phyloP scores from a whole-genome alignment of 2,329 filamentous ascomycete species.

The Aspergillus neoniger region DNA sequence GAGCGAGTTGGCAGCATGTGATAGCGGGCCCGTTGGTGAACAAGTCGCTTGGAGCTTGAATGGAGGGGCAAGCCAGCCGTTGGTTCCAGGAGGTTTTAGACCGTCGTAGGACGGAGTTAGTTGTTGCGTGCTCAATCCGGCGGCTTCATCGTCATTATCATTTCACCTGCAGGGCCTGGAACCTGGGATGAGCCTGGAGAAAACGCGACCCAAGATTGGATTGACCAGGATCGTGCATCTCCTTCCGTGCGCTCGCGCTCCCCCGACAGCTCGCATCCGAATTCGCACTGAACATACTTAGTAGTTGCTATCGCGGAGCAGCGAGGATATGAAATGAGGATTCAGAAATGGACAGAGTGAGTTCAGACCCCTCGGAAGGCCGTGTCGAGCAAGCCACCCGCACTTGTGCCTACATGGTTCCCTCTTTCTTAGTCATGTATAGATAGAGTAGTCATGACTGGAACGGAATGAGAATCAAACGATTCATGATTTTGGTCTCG shows the following conservation, averaged over 20 bases:
- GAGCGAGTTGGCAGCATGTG: conserved; percentile 22
- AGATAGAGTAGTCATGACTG: neutral
- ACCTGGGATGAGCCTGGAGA: neutral
- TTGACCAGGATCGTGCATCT: conserved; percentile 7
- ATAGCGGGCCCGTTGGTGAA: conserved; percentile 20
- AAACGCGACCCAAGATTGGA: conserved; percentile 9
- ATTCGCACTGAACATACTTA: conserved; percentile 10
- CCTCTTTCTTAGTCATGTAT: neutral
- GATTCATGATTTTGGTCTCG: conserved; percentile 3
- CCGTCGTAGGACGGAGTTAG: conserved; percentile 3
- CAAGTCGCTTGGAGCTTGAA: neutral
- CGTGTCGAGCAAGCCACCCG: conserved; percentile 1
- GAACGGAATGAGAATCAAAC: conserved; percentile 5
- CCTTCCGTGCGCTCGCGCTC: conserved; percentile 7
- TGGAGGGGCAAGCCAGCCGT: conserved; percentile 10
- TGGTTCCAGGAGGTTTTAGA: conserved; percentile 8
- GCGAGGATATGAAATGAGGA: neutral
- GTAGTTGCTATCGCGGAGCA: conserved; percentile 1
- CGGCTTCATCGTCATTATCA: conserved; percentile 4
- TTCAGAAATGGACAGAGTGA: conserved; percentile 5
- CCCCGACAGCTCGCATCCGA: conserved; percentile 17
- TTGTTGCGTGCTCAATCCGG: neutral
- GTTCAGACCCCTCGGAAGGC: conserved; percentile 15
- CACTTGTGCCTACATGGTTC: neutral
- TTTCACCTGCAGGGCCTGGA: conserved; percentile 7